Conservation (phyloP, 495 filamentous ascomycete genomes). For the Podospora tetraspora region DNA sequence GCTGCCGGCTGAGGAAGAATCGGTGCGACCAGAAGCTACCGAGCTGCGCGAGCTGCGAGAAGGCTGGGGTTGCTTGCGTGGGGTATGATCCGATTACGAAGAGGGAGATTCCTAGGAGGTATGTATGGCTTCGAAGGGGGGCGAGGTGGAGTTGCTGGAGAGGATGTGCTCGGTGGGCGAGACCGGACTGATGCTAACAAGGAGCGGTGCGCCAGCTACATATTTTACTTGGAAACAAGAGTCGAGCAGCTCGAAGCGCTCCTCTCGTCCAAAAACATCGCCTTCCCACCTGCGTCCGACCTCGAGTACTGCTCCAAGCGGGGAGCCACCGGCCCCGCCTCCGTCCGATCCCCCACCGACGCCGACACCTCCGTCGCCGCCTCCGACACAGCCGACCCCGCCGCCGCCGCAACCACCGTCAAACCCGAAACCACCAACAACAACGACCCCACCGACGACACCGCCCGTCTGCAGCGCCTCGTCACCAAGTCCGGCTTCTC, state of each 20-base stretch:
- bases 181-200: background rate
- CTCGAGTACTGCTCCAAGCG: constrained; percentile 66
- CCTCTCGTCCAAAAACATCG: constrained; percentile 61
- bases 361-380: constrained; percentile 20
- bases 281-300: constrained; percentile 67
- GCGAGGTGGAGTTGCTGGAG: too few relatives aligned
- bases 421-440: background rate
- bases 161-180: too few relatives aligned
- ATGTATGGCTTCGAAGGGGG: constrained; percentile 20
- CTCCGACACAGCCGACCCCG: constrained; percentile 23
- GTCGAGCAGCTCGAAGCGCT: constrained; percentile 78
- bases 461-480: constrained; percentile 44
- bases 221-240: constrained; percentile 86
- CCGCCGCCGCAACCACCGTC: constrained; percentile 23
- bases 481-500: constrained; percentile 72
- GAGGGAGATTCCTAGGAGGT: constrained; percentile 82
- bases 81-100: constrained; percentile 96
- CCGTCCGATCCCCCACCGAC: constrained; percentile 40
- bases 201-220: constrained; percentile 56
- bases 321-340: constrained; percentile 36
- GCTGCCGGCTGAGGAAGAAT: constrained; percentile 88
- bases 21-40: constrained; percentile 89
- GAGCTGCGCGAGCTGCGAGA: constrained; percentile 84
- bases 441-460: constrained; percentile 36
- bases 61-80: constrained; percentile 81